Percentiles rank a stretch among this genome's conserved stretches.
Evolutionary conservation across 2,329 filamentous ascomycete genomes (phyloP).

Genomic region (Fusarium incarnatum): DNA sequence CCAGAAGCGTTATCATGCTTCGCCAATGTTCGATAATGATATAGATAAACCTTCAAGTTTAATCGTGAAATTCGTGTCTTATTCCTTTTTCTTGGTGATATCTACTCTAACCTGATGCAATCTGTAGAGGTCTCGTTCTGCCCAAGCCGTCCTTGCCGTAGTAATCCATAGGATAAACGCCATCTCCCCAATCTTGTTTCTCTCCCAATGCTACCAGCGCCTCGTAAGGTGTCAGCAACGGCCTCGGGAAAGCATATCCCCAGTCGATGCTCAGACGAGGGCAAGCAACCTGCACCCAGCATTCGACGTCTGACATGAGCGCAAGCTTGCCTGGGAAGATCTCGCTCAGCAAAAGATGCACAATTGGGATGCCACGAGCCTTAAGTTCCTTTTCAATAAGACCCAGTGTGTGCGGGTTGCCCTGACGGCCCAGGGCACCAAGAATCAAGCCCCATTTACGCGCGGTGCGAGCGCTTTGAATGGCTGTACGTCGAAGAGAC

Average conservation of each 20-base stretch:
- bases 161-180: slow-evolving; percentile 97
- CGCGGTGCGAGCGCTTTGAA: slow-evolving; percentile 78
- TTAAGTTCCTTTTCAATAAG: slow-evolving; percentile 84
- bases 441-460: slow-evolving; percentile 95
- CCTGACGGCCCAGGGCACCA: slow-evolving; percentile 90
- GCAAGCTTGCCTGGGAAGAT: slow-evolving; percentile 97
- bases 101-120: slow-evolving; percentile 39
- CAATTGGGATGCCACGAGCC: slow-evolving; percentile 78
- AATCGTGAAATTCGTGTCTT: not conserved
- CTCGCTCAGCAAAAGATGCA: slow-evolving; percentile 90
- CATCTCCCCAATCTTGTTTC: slow-evolving; percentile 78
- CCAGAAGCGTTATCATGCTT: not conserved
- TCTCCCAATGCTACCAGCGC: slow-evolving; percentile 89
- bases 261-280: slow-evolving; percentile 98
- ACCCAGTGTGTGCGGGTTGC: slow-evolving; percentile 91
- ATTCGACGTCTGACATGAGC: slow-evolving; percentile 93
- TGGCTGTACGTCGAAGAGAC: slow-evolving; percentile 79
- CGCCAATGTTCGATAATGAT: not conserved
- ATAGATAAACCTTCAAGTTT: not conserved
- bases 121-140: slow-evolving; percentile 70
- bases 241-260: slow-evolving; percentile 94
- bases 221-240: slow-evolving; percentile 93
- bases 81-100: slow-evolving; percentile 4
- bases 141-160: slow-evolving; percentile 93
- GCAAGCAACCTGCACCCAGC: slow-evolving; percentile 98